Conservation (phyloP, 352 stramenopile species). For the Globisporangium acanthophoron region DNA sequence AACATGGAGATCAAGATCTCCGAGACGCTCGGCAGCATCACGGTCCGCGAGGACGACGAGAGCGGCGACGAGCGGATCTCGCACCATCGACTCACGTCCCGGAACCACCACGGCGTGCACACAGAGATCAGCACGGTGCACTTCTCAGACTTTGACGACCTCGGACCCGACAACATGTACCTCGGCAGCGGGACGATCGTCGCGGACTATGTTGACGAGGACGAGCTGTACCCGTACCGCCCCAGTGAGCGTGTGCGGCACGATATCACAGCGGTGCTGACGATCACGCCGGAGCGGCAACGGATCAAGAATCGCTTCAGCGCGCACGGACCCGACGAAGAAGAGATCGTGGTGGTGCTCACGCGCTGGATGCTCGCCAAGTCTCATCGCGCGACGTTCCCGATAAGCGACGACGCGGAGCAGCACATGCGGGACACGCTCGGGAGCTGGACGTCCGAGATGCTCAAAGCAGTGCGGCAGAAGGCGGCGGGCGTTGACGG, state of each 20-base stretch:
- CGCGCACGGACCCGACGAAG: background rate
- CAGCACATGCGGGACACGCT: background rate
- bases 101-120: constrained; percentile 15
- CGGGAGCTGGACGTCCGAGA: background rate
- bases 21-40: constrained; percentile 38
- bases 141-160: constrained; percentile 20
- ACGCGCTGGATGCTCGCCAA: constrained; percentile 4
- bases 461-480: constrained; percentile 1
- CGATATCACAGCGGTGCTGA: constrained; percentile 19
- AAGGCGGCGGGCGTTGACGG: background rate
- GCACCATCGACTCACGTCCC: constrained; percentile 35
- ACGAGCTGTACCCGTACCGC: constrained; percentile 39
- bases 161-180: constrained; percentile 5
- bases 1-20: constrained; percentile 49
- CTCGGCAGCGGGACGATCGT: constrained; percentile 22
- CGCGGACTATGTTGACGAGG: constrained; percentile 32
- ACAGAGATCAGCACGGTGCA: constrained; percentile 32
- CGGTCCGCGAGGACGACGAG: constrained; percentile 44
- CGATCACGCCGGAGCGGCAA: constrained; percentile 8
- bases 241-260: constrained; percentile 24
- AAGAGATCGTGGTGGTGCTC: constrained; percentile 6
- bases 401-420: background rate
- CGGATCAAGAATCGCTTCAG: background rate
- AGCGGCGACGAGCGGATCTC: constrained; percentile 28
- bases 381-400: background rate